Evolutionary conservation across 371 early-diverging fungal species (phyloP), one percentile per base, ranked within the genome.

Genomic region (Apophysomyces variabilis): DNA sequence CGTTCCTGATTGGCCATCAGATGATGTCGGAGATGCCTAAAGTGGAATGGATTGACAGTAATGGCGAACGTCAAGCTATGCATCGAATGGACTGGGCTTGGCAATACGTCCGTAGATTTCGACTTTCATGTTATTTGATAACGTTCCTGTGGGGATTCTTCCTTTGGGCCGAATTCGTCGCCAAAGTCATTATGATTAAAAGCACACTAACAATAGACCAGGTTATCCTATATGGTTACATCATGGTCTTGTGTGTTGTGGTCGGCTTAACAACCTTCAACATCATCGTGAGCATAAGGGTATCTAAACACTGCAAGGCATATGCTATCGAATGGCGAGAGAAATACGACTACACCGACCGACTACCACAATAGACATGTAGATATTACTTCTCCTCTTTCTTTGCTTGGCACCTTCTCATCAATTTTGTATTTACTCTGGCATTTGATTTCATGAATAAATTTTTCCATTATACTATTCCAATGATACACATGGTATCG

Each of bases 171-270:
- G 80, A 83, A 69, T 77, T 80, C 54, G 58, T 72, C 5, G 66
- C 74, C 38, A 71, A 69, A 60, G 65, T 83, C 14, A 50, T 74
- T 6, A 73, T 83, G 73, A 75, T 80, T 38, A 47, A 80, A 64
- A 72, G 71, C 47, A 62, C 63, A 1, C 57, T 83, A 12, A 64
- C 66, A 16, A 41, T 80, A 38, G 78, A 80, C 44, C 67, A 75
- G 5, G 63, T 83, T 21, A 69, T 78, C 4, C 56, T 70, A 32
- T 68, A 68, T 67, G 73, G 73, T 43, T 72, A 76, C 43, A 68
- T 76, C 44, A 70, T 82, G 26, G 45, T 73, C 6, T 26, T 67
- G 7, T 45, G 54, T 9, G 57, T 73, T 16, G 67, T 68, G 57
- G 67, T 69, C 9, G 5, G 21, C 7, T 26, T 50, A 21, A 21